phyloP scores from a whole-genome alignment of 352 stramenopile species.

The Globisporangium viniferum region DNA sequence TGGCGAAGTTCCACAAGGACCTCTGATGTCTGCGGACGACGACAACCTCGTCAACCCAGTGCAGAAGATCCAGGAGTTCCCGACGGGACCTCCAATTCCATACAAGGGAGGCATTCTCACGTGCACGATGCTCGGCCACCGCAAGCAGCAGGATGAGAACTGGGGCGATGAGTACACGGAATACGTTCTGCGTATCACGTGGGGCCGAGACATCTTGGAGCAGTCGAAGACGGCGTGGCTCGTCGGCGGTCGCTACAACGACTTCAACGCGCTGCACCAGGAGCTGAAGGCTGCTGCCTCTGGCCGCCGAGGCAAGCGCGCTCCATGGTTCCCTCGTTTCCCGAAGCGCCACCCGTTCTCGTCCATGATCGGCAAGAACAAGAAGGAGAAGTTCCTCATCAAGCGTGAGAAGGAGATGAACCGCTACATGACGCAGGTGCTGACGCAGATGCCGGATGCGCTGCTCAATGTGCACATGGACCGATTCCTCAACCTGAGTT shows the following conservation, averaged over 20 bases:
- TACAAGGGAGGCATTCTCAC: constrained; percentile 90
- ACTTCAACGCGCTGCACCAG: constrained; percentile 89
- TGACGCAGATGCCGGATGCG: constrained; percentile 88
- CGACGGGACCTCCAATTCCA: constrained; percentile 85
- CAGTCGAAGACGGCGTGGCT: constrained; percentile 89
- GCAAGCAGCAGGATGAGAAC: constrained; percentile 88
- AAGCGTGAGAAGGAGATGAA: constrained; percentile 90
- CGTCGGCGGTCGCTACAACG: constrained; percentile 85
- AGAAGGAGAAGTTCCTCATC: constrained; percentile 90
- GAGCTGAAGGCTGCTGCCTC: constrained; percentile 85
- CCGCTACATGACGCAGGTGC: constrained; percentile 89
- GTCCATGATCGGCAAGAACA: constrained; percentile 90
- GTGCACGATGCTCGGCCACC: constrained; percentile 86
- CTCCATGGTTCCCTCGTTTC: constrained; percentile 88
- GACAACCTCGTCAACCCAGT: constrained; percentile 86
- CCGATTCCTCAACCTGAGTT: constrained; percentile 86
- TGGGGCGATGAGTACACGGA: constrained; percentile 90
- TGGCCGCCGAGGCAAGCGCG: constrained; percentile 79
- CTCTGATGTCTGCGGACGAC: constrained; percentile 83
- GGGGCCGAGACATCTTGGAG: constrained; percentile 85
- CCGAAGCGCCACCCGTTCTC: constrained; percentile 89
- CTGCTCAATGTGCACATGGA: constrained; percentile 89
- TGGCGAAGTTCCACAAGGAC: constrained; percentile 67
- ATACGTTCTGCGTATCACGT: constrained; percentile 86
- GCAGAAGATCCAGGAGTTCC: constrained; percentile 86